A percentile compares a stretch with the other conserved stretches of the same genome.
These are phyloP conservation scores for Salix udensis DNA, from an alignment of 345 rosid species.

Conservation along the genomic window DNA sequence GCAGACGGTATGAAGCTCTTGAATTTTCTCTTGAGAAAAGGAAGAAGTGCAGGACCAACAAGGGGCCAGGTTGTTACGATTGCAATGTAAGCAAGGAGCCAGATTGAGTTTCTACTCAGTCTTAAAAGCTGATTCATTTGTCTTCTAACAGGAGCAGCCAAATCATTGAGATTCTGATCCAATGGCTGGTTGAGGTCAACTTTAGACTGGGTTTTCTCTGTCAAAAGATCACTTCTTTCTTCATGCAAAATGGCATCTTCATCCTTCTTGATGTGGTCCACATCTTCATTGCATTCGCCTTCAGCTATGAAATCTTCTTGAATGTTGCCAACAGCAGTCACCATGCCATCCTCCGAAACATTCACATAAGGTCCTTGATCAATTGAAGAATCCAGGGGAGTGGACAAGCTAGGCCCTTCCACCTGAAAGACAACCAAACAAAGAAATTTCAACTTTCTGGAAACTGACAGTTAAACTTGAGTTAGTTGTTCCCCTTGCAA, in stretches of 20 bases:
- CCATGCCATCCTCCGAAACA: constrained; percentile 38
- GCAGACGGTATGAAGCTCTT: constrained; percentile 11
- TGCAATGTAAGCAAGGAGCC: constrained; percentile 39
- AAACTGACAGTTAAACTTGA: background rate
- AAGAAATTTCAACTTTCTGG: background rate
- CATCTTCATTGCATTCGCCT: background rate
- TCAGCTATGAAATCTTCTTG: constrained; percentile 8
- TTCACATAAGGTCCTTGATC: constrained; percentile 41
- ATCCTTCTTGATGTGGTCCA: background rate
- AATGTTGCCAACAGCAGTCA: constrained; percentile 27
- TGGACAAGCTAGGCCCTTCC: constrained; percentile 10
- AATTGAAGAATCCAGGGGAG: constrained; percentile 20
- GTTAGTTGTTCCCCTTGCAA: too few species aligned
- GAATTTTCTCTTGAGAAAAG: constrained; percentile 35
- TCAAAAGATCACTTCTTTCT: constrained; percentile 2
- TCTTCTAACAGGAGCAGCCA: constrained; percentile 22
- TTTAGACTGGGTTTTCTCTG: background rate
- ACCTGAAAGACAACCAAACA: constrained; percentile 14
- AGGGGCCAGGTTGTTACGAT: constrained; percentile 42
- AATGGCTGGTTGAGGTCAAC: constrained; percentile 8
- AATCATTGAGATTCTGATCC: constrained; percentile 14
- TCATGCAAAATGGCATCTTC: constrained; percentile 6
- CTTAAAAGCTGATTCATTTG: constrained; percentile 26
- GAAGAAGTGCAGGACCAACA: constrained; percentile 31
- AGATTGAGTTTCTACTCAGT: constrained; percentile 29